A percentile compares a stretch with the other conserved stretches of the same genome.
phyloP scores from a whole-genome alignment of 352 stramenopile species.

The Phytophthora cryptogea region DNA sequence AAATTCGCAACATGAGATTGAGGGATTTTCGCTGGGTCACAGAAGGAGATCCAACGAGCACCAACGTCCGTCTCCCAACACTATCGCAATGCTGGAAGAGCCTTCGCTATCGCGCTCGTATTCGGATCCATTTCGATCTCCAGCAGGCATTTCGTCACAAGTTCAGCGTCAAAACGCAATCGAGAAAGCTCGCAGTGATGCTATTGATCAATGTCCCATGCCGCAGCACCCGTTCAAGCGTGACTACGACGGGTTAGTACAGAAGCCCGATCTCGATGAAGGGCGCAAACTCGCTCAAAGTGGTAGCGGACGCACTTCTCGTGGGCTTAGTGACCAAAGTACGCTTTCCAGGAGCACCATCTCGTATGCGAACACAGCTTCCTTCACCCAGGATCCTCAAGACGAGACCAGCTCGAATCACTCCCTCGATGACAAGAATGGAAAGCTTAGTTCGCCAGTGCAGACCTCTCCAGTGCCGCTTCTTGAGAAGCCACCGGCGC shows the following conservation, averaged over 20 bases:
- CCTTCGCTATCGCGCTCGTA: slow-evolving; percentile 54
- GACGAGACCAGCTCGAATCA: slow-evolving; percentile 28
- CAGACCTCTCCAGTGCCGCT: slow-evolving; percentile 15
- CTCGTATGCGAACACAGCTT: slow-evolving; percentile 41
- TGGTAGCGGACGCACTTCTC: slow-evolving; percentile 35
- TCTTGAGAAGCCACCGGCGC: slow-evolving; percentile 23
- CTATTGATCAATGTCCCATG: slow-evolving; percentile 51
- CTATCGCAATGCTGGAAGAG: slow-evolving; percentile 31
- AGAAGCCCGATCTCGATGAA: slow-evolving; percentile 26
- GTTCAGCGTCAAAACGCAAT: slow-evolving; percentile 34
- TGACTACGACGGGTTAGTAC: slow-evolving; percentile 31
- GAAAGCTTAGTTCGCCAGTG: slow-evolving; percentile 15
- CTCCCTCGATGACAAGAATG: slow-evolving; percentile 26
- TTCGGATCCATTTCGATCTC: slow-evolving; percentile 69
- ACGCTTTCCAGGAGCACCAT: slow-evolving; percentile 45
- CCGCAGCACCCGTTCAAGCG: slow-evolving; percentile 50
- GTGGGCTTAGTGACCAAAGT: slow-evolving; percentile 37
- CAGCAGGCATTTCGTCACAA: slow-evolving; percentile 38
- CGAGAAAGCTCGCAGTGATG: slow-evolving; percentile 31
- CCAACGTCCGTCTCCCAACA: slow-evolving; percentile 11
- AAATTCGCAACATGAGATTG: slow-evolving; percentile 23
- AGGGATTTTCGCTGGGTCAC: slow-evolving; percentile 35
- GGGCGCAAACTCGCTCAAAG: slow-evolving; percentile 28
- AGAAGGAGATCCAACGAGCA: slow-evolving; percentile 32
- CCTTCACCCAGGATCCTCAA: slow-evolving; percentile 34